These are phyloP conservation scores for Boechera divaricarpa DNA, from an alignment of 345 rosid species.

Conservation along the genomic window DNA sequence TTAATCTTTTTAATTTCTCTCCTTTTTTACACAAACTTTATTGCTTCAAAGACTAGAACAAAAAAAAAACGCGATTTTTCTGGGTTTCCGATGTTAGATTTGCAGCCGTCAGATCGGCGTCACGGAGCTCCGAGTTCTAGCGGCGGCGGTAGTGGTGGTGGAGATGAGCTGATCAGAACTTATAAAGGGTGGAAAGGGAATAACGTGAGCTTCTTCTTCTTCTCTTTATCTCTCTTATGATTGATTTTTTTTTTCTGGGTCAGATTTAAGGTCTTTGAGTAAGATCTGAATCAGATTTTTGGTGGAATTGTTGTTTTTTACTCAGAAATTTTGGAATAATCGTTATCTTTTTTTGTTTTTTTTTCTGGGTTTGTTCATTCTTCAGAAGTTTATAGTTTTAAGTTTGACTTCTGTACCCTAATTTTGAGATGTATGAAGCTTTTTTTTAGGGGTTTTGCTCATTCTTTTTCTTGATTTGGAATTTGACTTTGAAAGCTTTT, in stretches of 20 bases:
- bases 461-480: slow-evolving; percentile 13
- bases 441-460: neutral
- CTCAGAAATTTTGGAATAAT: neutral
- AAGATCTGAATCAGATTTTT: slow-evolving; percentile 45
- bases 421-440: slow-evolving; percentile 14
- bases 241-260: neutral
- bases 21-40: slow-evolving; percentile 9
- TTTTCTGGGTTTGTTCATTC: slow-evolving; percentile 22
- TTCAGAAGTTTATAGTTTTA: slow-evolving; percentile 7
- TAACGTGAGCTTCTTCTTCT: slow-evolving; percentile 57
- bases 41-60: neutral
- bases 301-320: neutral
- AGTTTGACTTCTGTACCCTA: slow-evolving; percentile 39
- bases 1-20: neutral
- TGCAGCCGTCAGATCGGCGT: slow-evolving; percentile 50
- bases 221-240: slow-evolving; percentile 3
- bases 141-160: slow-evolving; percentile 44
- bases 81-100: slow-evolving; percentile 44
- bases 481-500: slow-evolving; percentile 13
- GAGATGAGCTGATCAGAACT: slow-evolving; percentile 54
- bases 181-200: slow-evolving; percentile 85
- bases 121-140: slow-evolving; percentile 40
- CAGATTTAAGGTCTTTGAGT: slow-evolving; percentile 10
- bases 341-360: neutral
- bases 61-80: slow-evolving; percentile 22